A percentile compares a stretch with the other conserved stretches of the same genome.
Evolutionary conservation across 2,329 filamentous ascomycete genomes (phyloP).

Genomic region (Ilyonectria sp.): DNA sequence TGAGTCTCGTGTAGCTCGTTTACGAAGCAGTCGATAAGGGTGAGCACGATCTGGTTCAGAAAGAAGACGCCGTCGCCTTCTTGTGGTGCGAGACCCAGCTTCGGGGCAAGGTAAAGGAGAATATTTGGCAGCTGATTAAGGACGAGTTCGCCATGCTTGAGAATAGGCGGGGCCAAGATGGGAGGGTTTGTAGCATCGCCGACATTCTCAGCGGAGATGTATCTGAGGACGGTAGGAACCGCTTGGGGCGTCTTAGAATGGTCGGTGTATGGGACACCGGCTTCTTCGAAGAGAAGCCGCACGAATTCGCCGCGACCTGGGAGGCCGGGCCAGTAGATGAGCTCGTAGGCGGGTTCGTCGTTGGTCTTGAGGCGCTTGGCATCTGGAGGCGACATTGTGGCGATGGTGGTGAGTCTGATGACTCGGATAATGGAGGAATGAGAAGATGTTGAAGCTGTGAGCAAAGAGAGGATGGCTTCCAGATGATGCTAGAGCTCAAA

Average conservation of each 20-base stretch:
- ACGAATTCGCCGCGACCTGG: slow-evolving; percentile 84
- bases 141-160: slow-evolving; percentile 73
- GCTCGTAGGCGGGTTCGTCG: slow-evolving; percentile 69
- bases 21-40: slow-evolving; percentile 78
- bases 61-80: slow-evolving; percentile 64
- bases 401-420: neutral
- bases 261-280: slow-evolving; percentile 76
- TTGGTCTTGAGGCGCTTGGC: slow-evolving; percentile 51
- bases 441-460: neutral
- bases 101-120: slow-evolving; percentile 77
- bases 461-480: neutral
- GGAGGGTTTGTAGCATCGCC: slow-evolving; percentile 75
- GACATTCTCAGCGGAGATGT: slow-evolving; percentile 60
- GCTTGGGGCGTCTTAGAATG: slow-evolving; percentile 59
- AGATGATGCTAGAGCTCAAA: neutral
- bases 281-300: slow-evolving; percentile 80
- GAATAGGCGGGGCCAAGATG: slow-evolving; percentile 75
- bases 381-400: slow-evolving; percentile 42
- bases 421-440: neutral
- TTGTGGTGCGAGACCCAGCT: slow-evolving; percentile 68
- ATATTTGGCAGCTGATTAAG: slow-evolving; percentile 83
- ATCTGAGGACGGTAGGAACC: slow-evolving; percentile 63
- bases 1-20: slow-evolving; percentile 84
- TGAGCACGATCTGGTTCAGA: slow-evolving; percentile 76
- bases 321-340: slow-evolving; percentile 80